Conservation (phyloP, 441 rosid genomes). For the Syzygium syzygioides region DNA sequence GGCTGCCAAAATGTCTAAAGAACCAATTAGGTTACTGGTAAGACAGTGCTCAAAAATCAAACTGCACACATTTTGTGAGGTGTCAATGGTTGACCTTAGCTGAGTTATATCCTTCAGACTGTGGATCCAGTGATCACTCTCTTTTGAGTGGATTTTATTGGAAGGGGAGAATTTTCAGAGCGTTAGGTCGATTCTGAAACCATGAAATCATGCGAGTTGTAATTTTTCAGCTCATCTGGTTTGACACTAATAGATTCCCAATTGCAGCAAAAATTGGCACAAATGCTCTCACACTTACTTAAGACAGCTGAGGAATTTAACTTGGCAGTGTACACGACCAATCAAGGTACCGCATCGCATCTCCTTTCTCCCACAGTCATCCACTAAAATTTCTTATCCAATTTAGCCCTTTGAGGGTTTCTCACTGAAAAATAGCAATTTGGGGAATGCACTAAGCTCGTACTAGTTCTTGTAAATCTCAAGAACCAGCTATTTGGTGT, state of each 20-base stretch:
- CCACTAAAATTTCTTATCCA: background rate
- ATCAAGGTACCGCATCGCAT: constrained; percentile 49
- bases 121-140: background rate
- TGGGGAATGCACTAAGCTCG: background rate
- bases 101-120: constrained; percentile 1
- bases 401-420: background rate
- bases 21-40: constrained; percentile 71
- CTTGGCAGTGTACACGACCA: constrained; percentile 87
- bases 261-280: constrained; percentile 90
- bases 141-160: constrained; percentile 2
- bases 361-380: background rate
- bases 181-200: constrained; percentile 51
- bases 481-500: background rate
- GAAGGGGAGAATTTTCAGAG: constrained; percentile 93
- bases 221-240: background rate
- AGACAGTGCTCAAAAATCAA: background rate
- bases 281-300: constrained; percentile 79
- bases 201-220: background rate
- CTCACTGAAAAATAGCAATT: background rate
- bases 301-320: constrained; percentile 94
- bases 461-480: background rate
- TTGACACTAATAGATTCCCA: constrained; percentile 5
- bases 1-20: constrained; percentile 98
- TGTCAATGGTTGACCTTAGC: background rate
- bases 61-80: background rate